A percentile compares a stretch with the other conserved stretches of the same genome.
These are phyloP conservation scores for Amanita thiersii DNA, from an alignment of 768 basidiomycete species.

Conservation along the genomic window DNA sequence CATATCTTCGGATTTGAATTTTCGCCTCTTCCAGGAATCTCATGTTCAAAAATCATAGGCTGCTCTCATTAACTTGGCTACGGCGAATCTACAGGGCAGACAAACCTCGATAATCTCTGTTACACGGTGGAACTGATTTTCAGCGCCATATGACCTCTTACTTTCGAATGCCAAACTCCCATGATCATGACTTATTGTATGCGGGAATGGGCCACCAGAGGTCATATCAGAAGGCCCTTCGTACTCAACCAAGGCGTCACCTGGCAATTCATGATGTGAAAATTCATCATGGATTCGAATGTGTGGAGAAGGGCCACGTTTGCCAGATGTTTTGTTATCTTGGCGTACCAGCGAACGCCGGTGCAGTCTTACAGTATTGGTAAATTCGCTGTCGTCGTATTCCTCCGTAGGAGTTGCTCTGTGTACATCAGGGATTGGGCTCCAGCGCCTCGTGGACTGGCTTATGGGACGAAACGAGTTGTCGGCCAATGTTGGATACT, in stretches of 20 bases:
- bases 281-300: slow-evolving; percentile 1
- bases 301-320: too few relatives aligned
- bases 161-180: too few relatives aligned
- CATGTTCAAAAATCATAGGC: slow-evolving; percentile 17
- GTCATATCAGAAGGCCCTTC: too few relatives aligned
- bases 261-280: not conserved
- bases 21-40: slow-evolving; percentile 16
- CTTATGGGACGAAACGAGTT: slow-evolving; percentile 8
- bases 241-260: too few relatives aligned
- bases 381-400: slow-evolving; percentile 1
- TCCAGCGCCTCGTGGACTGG: slow-evolving; percentile 19
- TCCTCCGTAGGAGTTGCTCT: slow-evolving; percentile 17
- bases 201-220: too few relatives aligned
- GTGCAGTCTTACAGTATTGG: not conserved
- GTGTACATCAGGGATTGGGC: slow-evolving; percentile 25
- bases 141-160: not conserved
- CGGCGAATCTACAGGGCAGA: not conserved
- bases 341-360: too few relatives aligned
- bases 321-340: too few relatives aligned
- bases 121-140: slow-evolving; percentile 1
- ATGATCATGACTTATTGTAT: too few relatives aligned
- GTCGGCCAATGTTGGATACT: slow-evolving; percentile 3
- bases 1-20: slow-evolving; percentile 25
- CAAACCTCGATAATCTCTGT: slow-evolving; percentile 15
- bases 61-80: slow-evolving; percentile 9